Percentiles rank a stretch among this genome's conserved stretches.
These are phyloP conservation scores for Cytospora leucostoma DNA, from an alignment of 2,329 filamentous ascomycete species.

Conservation along the genomic window DNA sequence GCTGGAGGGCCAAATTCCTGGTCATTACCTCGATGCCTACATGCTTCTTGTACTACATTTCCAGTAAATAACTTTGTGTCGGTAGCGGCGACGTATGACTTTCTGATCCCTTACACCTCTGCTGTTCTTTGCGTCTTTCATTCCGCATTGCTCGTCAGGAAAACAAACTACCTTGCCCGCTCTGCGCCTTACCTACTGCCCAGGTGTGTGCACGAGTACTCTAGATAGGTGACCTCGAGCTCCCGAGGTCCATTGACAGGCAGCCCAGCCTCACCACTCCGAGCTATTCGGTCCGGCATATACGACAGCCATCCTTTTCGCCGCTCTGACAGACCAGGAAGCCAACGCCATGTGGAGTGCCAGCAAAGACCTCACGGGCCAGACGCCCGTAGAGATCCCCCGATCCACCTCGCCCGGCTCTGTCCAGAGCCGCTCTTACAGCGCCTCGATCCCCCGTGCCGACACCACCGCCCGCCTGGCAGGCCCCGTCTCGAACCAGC, in stretches of 20 bases:
- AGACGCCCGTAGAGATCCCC: slow-evolving; percentile 40
- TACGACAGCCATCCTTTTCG: slow-evolving; percentile 9
- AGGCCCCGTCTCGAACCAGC: slow-evolving; percentile 55
- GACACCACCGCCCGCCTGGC: slow-evolving; percentile 63
- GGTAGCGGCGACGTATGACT: slow-evolving; percentile 16
- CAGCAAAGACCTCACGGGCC: slow-evolving; percentile 34
- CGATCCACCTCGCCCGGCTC: slow-evolving; percentile 52
- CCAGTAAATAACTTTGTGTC: slow-evolving; percentile 4
- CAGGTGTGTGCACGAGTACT: neutral
- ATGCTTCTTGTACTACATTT: neutral
- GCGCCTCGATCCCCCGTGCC: slow-evolving; percentile 58
- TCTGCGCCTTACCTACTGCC: slow-evolving; percentile 2
- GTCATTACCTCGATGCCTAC: neutral
- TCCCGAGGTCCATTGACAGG: slow-evolving; percentile 19
- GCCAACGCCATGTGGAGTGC: slow-evolving; percentile 33
- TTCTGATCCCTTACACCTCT: neutral
- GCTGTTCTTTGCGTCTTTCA: slow-evolving; percentile 4
- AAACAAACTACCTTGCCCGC: slow-evolving; percentile 12
- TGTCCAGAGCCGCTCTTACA: slow-evolving; percentile 47
- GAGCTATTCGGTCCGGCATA: slow-evolving; percentile 10
- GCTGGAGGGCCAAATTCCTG: neutral
- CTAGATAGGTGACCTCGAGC: neutral
- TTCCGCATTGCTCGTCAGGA: slow-evolving; percentile 5
- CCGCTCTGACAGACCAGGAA: slow-evolving; percentile 6
- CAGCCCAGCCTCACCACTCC: slow-evolving; percentile 13